Evolutionary conservation across 352 stramenopile species (phyloP).

Genomic region (Globisporangium paddicum): DNA sequence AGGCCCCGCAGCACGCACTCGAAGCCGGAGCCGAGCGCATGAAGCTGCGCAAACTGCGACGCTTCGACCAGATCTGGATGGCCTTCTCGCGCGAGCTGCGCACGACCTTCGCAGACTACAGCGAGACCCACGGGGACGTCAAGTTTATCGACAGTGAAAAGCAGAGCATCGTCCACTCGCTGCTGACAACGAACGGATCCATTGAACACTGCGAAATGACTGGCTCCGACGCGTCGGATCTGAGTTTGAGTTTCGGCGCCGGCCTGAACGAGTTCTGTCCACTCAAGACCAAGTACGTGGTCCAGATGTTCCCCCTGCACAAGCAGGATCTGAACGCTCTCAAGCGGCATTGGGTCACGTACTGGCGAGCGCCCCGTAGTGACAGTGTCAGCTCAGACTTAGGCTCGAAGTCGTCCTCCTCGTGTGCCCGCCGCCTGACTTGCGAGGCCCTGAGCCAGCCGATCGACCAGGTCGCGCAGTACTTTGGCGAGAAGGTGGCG

Average conservation of each 20-base stretch:
- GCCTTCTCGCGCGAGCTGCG: conserved; percentile 66
- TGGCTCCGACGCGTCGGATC: too few species aligned
- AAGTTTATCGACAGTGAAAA: conserved; percentile 81
- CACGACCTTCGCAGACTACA: conserved; percentile 63
- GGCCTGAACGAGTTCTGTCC: conserved; percentile 70
- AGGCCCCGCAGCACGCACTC: conserved; percentile 54
- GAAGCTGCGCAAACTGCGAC: conserved; percentile 53
- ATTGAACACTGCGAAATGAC: too few species aligned
- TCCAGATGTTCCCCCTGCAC: conserved; percentile 87
- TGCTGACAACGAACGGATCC: conserved; percentile 39
- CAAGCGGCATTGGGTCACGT: conserved; percentile 74
- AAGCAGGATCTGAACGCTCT: conserved; percentile 71
- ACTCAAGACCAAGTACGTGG: conserved; percentile 58
- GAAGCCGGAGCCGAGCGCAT: conserved; percentile 68
- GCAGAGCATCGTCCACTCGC: conserved; percentile 67
- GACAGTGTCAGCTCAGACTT: background rate
- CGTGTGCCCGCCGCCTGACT: background rate
- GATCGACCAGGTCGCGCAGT: conserved; percentile 83
- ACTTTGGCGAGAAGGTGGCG: conserved; percentile 88
- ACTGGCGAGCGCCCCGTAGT: conserved; percentile 37
- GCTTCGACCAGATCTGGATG: conserved; percentile 78
- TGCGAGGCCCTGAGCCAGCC: conserved; percentile 55
- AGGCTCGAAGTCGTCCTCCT: background rate
- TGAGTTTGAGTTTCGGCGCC: conserved; percentile 38
- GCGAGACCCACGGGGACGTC: conserved; percentile 29